Base-by-base conservation (phyloP, 371 early-diverging fungal species). In the Rhizopus arrhizus region DNA sequence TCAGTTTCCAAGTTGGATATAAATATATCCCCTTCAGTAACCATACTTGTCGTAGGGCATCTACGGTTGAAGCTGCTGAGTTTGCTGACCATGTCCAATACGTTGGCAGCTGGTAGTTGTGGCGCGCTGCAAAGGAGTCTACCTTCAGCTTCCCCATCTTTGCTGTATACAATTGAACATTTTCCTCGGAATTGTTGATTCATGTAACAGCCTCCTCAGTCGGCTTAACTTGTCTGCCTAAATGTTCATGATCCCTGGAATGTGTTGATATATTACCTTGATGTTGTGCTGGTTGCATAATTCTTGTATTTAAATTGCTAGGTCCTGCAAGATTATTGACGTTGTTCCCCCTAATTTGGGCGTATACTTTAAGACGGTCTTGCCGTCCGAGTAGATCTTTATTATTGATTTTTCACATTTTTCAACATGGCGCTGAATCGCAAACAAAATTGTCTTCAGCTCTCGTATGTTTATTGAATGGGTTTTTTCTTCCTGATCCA, bases 81-180 rank as follows among this genome's bases (percentile, higher is more conserved):
- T 77, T 70, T 13, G 53, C 52, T 11, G 43, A 46, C 29, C 45
- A 41, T 35, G 34, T 63, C 72, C 69, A 70, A 38, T 40, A 75
- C 11, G 5, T 0, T 32, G 28, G 36, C 3, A 66, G 58, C 40
- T 62, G 52, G 36, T 67, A 16, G 47, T 57, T 72, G 51, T 56
- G 50, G 16, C 55, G 28, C 1, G 67, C 40, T 10, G 73, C 75
- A 53, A 78, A 78, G n/a, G 64, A 62, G 42, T 78, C 75, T 9
- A 78, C 45, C 32, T 2, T 59, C 35, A 58, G 3, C 11, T 41
- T 46, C 53, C 59, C 62, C 49, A 53, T 54, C 22, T 35, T 45
- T n/a, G 45, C 16, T 22, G 41, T 11, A 64, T 59, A 34, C 12
- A 6, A 22, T 63, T 9, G 32, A 66, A 66, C n/a, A 35, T 9